A percentile compares a stretch with the other conserved stretches of the same genome.
Evolutionary conservation across 1,139 yeast species (phyloP).

Genomic region (Geotrichum klebahnii): DNA sequence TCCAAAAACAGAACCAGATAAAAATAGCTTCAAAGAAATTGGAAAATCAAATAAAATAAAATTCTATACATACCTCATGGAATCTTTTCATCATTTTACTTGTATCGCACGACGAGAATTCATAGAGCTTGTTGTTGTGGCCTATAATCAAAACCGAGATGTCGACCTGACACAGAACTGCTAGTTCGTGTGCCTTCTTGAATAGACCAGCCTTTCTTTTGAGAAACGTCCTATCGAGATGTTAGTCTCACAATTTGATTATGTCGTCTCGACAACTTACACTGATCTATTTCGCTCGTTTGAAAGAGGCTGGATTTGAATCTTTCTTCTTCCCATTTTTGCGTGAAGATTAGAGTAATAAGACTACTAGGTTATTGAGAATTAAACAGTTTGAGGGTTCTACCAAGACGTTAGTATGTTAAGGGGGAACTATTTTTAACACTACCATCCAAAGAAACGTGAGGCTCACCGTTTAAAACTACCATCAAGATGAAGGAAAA

Average conservation of each 20-base stretch:
- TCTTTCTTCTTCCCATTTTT: slow-evolving; percentile 92
- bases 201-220: slow-evolving; percentile 93
- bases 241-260: slow-evolving; percentile 3
- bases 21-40: slow-evolving; percentile 3
- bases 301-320: slow-evolving; percentile 82
- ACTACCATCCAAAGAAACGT: background rate
- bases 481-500: background rate
- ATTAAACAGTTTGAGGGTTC: slow-evolving; percentile 1
- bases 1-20: background rate
- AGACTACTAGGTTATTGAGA: too few species aligned
- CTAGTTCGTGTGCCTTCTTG: slow-evolving; percentile 92
- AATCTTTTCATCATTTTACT: slow-evolving; percentile 58
- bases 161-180: slow-evolving; percentile 89
- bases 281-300: slow-evolving; percentile 78
- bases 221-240: slow-evolving; percentile 61
- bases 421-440: background rate
- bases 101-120: slow-evolving; percentile 71
- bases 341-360: slow-evolving; percentile 7
- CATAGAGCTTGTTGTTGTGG: slow-evolving; percentile 74
- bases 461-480: background rate
- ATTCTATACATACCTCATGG: slow-evolving; percentile 41
- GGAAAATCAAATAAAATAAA: slow-evolving; percentile 16
- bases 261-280: slow-evolving; percentile 29
- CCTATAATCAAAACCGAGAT: slow-evolving; percentile 86
- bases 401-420: background rate